These are phyloP conservation scores for Phytophthora pini DNA, from an alignment of 352 stramenopile genomes.

Conservation along the genomic window DNA sequence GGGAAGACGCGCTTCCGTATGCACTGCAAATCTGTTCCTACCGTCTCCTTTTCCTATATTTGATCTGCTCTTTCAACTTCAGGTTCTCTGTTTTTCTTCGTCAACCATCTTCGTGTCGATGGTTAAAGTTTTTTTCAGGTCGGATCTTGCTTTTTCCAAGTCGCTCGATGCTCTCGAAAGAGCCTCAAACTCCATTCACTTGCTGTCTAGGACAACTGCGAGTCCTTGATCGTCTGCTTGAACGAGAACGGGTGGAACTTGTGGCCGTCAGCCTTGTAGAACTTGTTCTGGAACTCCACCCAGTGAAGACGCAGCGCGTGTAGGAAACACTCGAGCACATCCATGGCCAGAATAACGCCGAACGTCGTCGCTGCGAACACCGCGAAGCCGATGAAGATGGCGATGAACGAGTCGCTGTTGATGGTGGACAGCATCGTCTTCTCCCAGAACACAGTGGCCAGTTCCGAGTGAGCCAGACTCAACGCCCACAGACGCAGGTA, in stretches of 20 bases:
- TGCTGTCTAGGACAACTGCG: conserved; percentile 49
- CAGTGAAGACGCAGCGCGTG: conserved; percentile 99
- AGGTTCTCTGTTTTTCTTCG: conserved; percentile 28
- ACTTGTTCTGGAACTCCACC: conserved; percentile 99
- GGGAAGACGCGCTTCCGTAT: conserved; percentile 35
- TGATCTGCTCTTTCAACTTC: conserved; percentile 30
- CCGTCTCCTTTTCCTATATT: conserved; percentile 16
- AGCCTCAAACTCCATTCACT: conserved; percentile 2
- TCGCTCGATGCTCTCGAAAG: conserved; percentile 4
- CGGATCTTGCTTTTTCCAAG: conserved; percentile 24
- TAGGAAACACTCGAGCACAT: conserved; percentile 99
- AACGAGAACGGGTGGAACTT: conserved; percentile 98
- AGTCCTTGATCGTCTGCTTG: conserved; percentile 83
- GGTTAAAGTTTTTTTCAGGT: conserved; percentile 8
- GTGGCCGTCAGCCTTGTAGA: conserved; percentile 98
- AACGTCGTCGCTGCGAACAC: conserved; percentile 96
- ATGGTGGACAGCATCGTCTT: conserved; percentile 98
- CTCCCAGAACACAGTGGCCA: conserved; percentile 97
- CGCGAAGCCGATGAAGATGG: conserved; percentile 95
- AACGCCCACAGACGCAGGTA: conserved; percentile 99
- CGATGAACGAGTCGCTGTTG: conserved; percentile 96
- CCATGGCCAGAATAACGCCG: conserved; percentile 98
- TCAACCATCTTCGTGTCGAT: conserved; percentile 13
- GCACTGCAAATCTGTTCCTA: conserved; percentile 29
- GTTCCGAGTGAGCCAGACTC: conserved; percentile 97